phyloP scores from a whole-genome alignment of 176 grass and related monocot species.

The Themeda triandra region DNA sequence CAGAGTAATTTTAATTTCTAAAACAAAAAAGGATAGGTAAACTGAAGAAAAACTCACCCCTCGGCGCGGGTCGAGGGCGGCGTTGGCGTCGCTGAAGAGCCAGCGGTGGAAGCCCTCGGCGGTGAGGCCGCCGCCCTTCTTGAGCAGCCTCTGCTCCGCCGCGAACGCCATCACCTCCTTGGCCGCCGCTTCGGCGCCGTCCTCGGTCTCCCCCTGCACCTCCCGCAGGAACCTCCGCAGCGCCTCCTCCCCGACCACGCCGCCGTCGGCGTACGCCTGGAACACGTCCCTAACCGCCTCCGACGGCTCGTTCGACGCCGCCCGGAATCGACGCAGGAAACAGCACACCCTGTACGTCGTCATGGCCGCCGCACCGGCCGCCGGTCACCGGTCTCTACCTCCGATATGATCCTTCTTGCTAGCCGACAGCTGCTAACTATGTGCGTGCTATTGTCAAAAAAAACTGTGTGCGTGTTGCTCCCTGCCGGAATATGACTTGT shows the following conservation, averaged over 20 bases:
- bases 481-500: neutral
- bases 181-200: constrained; percentile 3
- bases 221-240: constrained; percentile 54
- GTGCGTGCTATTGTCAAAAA: too few species aligned
- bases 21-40: too few species aligned
- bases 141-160: constrained; percentile 50
- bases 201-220: constrained; percentile 51
- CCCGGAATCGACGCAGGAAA: constrained; percentile 61
- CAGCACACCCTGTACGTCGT: constrained; percentile 74
- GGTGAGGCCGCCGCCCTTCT: constrained; percentile 51
- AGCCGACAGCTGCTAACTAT: too few species aligned
- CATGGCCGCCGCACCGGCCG: constrained; percentile 12
- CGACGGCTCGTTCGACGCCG: constrained; percentile 58
- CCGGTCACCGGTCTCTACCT: neutral
- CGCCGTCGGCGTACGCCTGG: constrained; percentile 35
- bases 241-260: constrained; percentile 47
- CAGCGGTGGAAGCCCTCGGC: constrained; percentile 59
- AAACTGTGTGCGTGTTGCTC: neutral
- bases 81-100: constrained; percentile 64
- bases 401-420: too few species aligned
- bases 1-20: too few species aligned
- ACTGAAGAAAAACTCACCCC: constrained; percentile 18
- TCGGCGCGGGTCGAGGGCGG: constrained; percentile 21
- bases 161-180: constrained; percentile 43
- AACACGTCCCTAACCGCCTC: constrained; percentile 46